Percentiles rank a stretch among this genome's conserved stretches.
These are phyloP conservation scores for Chlorella sp. DNA, from an alignment of 139 green algal genomes.

Conservation along the genomic window DNA sequence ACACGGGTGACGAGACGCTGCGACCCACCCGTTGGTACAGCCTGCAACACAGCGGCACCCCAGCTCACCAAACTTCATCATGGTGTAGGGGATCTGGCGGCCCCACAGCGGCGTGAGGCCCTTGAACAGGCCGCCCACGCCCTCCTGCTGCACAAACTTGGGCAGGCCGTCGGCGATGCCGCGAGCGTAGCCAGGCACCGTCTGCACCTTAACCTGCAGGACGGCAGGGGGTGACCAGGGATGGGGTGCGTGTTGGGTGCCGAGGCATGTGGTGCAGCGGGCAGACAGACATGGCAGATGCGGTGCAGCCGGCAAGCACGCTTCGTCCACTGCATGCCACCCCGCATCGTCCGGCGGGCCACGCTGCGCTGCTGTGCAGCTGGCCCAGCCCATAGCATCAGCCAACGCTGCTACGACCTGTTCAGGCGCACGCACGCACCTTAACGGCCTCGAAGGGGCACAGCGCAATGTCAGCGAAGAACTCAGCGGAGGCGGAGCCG, in stretches of 20 bases:
- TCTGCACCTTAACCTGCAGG: constrained; percentile 93
- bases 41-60: too few species aligned
- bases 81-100: constrained; percentile 96
- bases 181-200: constrained; percentile 84
- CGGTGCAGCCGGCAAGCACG: too few species aligned
- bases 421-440: constrained; percentile 60
- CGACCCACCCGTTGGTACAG: too few species aligned
- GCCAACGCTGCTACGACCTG: too few species aligned
- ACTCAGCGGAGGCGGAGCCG: constrained; percentile 89
- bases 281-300: too few species aligned
- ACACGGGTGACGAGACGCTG: too few species aligned
- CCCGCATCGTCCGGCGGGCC: background rate
- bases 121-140: constrained; percentile 83
- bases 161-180: constrained; percentile 86
- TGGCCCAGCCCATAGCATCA: too few species aligned
- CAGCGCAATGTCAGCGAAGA: constrained; percentile 95
- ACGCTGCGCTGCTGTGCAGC: background rate
- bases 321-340: too few species aligned
- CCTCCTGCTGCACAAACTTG: constrained; percentile 75
- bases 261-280: too few species aligned
- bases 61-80: constrained; percentile 93
- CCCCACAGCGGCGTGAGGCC: constrained; percentile 87
- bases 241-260: background rate
- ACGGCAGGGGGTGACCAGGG: too few species aligned
- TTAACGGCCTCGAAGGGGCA: constrained; percentile 97